Conservation (phyloP, 768 basidiomycete genomes). For the Flagelloscypha sp. region DNA sequence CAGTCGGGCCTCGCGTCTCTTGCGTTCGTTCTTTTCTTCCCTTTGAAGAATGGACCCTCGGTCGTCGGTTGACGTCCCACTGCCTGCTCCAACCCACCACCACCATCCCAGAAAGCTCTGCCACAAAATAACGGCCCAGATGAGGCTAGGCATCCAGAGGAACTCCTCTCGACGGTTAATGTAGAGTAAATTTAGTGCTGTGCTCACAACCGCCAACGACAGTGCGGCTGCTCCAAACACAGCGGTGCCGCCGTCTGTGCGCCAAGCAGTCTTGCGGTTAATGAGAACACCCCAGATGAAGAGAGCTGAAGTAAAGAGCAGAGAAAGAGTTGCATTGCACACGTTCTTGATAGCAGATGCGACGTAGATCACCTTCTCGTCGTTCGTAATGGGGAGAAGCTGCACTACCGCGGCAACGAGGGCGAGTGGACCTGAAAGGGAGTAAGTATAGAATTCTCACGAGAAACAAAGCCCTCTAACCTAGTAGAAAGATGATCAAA, state of each 20-base stretch:
- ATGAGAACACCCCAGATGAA: constrained; percentile 90
- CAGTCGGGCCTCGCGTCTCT: constrained; percentile 38
- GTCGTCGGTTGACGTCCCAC: constrained; percentile 45
- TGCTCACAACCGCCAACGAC: constrained; percentile 71
- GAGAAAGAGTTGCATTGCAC: constrained; percentile 92
- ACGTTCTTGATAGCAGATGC: constrained; percentile 81
- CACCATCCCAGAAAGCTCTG: constrained; percentile 96
- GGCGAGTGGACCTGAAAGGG: constrained; percentile 64
- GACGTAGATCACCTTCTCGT: constrained; percentile 34
- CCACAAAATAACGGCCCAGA: constrained; percentile 93
- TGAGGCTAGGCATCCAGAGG: constrained; percentile 83
- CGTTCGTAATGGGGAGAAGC: constrained; percentile 59
- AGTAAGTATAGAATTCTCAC: constrained; percentile 2
- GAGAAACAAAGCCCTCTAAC: constrained; percentile 27
- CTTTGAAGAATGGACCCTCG: constrained; percentile 54
- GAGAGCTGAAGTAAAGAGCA: constrained; percentile 85
- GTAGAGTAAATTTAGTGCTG: constrained; percentile 81
- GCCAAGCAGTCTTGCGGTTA: constrained; percentile 89
- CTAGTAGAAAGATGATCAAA: constrained; percentile 79
- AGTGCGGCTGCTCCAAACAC: constrained; percentile 86
- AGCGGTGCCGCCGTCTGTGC: constrained; percentile 93
- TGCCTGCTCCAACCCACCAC: constrained; percentile 98
- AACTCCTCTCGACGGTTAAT: constrained; percentile 79
- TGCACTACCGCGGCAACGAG: constrained; percentile 78
- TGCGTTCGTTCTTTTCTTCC: constrained; percentile 46